phyloP scores from a whole-genome alignment of 495 filamentous ascomycete genomes.

The Penicillium cosmopolitanum region DNA sequence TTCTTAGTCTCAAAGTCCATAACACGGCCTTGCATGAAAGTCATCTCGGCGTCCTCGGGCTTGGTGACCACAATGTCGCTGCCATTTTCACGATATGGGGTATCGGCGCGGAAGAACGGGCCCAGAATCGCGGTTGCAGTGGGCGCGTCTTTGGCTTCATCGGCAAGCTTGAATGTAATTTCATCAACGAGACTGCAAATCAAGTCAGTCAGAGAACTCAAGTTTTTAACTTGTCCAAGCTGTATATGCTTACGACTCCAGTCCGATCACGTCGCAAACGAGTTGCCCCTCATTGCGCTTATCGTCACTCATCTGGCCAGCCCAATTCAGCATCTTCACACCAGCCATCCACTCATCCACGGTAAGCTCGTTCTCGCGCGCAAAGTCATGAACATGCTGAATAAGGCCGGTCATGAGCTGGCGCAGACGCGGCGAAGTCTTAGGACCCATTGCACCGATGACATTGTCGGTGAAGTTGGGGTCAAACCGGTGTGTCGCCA shows the following conservation, averaged over 20 bases:
- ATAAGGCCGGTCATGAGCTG: conserved; percentile 48
- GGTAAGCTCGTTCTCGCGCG: conserved; percentile 53
- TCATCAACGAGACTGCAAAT: conserved; percentile 65
- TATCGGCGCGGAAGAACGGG: conserved; percentile 76
- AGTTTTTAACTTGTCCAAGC: too few relatives aligned
- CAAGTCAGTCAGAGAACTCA: neutral
- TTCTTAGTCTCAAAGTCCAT: conserved; percentile 56
- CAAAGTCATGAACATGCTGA: conserved; percentile 51
- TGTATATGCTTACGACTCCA: conserved; percentile 58
- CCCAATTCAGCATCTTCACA: conserved; percentile 66
- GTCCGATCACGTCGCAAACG: conserved; percentile 70
- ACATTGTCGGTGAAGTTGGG: conserved; percentile 69
- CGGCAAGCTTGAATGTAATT: conserved; percentile 69
- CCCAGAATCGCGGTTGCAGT: conserved; percentile 77
- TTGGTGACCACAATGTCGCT: conserved; percentile 65
- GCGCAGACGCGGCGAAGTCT: conserved; percentile 59
- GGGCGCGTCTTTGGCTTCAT: conserved; percentile 50
- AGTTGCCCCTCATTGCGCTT: conserved; percentile 75
- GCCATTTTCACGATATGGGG: conserved; percentile 64
- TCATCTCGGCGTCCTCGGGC: conserved; percentile 56
- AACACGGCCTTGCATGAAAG: conserved; percentile 66
- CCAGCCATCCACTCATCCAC: conserved; percentile 53
- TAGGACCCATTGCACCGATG: conserved; percentile 70
- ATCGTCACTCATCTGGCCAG: conserved; percentile 71
- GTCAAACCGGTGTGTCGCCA: conserved; percentile 51